These are phyloP conservation scores for Chamaecrista fasciculata DNA, from an alignment of 306 rosid genomes.

Conservation along the genomic window DNA sequence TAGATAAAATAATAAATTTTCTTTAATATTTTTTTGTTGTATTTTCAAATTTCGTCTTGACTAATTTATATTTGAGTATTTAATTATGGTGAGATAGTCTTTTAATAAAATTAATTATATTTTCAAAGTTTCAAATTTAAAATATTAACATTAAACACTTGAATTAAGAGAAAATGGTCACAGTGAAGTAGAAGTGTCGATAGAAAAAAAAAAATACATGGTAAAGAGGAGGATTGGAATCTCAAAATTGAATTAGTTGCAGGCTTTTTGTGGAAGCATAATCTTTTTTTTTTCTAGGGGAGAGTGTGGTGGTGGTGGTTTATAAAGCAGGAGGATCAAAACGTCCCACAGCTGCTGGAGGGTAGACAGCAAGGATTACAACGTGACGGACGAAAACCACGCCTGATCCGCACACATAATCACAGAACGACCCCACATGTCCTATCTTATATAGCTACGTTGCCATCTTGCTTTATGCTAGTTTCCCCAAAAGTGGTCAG, in stretches of 20 bases:
- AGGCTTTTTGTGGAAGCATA: constrained; percentile 8
- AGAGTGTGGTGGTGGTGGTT: background rate
- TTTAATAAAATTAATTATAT: too few relatives aligned
- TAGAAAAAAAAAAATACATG: constrained; percentile 31
- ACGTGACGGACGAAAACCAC: constrained; percentile 63
- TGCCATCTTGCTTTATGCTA: constrained; percentile 7
- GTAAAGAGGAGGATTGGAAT: constrained; percentile 40
- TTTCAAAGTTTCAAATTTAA: too few relatives aligned
- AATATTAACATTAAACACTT: too few relatives aligned
- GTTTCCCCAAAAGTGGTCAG: constrained; percentile 27
- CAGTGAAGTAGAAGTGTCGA: constrained; percentile 16
- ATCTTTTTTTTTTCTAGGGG: background rate
- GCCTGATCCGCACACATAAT: constrained; percentile 41
- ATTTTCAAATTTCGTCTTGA: too few relatives aligned
- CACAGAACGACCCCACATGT: constrained; percentile 61
- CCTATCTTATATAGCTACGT: constrained; percentile 17
- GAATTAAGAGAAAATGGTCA: constrained; percentile 23
- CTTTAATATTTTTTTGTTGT: too few relatives aligned
- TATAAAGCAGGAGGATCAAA: constrained; percentile 14
- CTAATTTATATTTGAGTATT: too few relatives aligned
- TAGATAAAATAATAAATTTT: too few relatives aligned
- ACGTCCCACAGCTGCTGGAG: constrained; percentile 37
- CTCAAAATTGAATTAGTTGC: constrained; percentile 26
- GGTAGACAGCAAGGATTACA: constrained; percentile 40
- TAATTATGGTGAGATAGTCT: too few relatives aligned